Percentiles rank a stretch among this genome's conserved stretches.
Conservation (phyloP, 2,329 filamentous ascomycete genomes). For the Lomentospora prolificans region DNA sequence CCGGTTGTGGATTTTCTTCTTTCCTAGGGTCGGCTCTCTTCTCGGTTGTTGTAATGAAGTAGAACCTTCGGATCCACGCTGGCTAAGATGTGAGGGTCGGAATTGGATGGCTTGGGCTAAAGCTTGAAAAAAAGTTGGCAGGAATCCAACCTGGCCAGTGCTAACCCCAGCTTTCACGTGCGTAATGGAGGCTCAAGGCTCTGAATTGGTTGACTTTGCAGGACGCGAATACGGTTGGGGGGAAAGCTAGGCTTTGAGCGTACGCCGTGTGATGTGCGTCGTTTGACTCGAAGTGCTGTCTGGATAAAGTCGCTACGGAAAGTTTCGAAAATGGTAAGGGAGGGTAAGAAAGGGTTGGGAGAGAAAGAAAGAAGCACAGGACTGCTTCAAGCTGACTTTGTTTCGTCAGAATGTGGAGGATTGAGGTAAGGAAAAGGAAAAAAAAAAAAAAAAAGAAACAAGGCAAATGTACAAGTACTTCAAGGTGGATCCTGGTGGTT, state of each 20-base stretch:
- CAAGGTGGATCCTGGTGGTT: no score
- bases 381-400: background rate
- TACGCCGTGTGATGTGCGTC: background rate
- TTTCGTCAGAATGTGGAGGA: background rate
- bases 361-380: background rate
- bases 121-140: no score
- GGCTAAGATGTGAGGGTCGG: no score
- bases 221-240: background rate
- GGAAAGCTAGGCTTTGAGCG: background rate
- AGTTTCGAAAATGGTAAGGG: background rate
- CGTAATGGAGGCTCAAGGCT: no score
- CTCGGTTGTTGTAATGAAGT: background rate
- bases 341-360: background rate
- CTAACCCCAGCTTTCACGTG: no score
- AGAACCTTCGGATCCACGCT: no score
- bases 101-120: no score
- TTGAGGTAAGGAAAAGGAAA: background rate
- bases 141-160: no score
- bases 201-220: no score
- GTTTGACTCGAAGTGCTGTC: background rate
- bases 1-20: background rate
- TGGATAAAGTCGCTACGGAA: background rate
- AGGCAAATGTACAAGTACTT: background rate
- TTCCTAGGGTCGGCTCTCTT: background rate
- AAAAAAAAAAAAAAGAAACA: conserved; percentile 5